Base-by-base conservation (phyloP, 805 yeast genomes). In the Ogataea ramenticola region DNA sequence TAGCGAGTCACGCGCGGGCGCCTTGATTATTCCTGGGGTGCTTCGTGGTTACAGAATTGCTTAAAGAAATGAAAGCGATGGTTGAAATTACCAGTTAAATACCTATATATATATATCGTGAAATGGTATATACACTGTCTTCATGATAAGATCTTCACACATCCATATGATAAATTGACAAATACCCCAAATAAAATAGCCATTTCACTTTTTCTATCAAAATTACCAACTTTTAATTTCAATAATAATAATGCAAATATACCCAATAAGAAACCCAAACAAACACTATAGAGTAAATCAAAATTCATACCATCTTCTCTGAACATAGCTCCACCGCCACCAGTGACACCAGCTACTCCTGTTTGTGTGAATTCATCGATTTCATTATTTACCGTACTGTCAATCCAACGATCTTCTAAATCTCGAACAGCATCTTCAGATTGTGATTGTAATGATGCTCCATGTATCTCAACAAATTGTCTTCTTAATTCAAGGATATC, bases 391-490 rank as follows among this genome's bases (percentile, higher is more conserved):
- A 77, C 85, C 1, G 88, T 83, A 40, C 82, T 79, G 51, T 88
- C 93, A 48, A 88, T 84, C 96, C 96, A 89, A 45, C 86, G 71
- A 51, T 88, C 96, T 57, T 88, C 96, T 46, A 87, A 60, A 49
- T 81, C 82, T 41, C 87, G 60, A 2, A 81, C 61, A 45, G 74
- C 86, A 19, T 71, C 75, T 40, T 64, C 72, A 32, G 70, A 70
- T 22, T 56, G 55, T 8, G 49, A 43, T 14, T 42, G 42, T 39
- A 53, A 39, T 10, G 48, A 64, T 38, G 57, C 69, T 0, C 86
- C 86, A 59, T 86, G 85, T 2, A 89, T 70, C 45, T 72, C 71
- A 46, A 77, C 74, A 56, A 90, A 89, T 59, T 89, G 96, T 42
- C 74, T 66, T 46, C 96, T 71, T 46, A 90, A 62, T 44, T 80